Base-by-base conservation (phyloP, 2,329 filamentous ascomycete genomes). In the Elsinoe fawcettii region DNA sequence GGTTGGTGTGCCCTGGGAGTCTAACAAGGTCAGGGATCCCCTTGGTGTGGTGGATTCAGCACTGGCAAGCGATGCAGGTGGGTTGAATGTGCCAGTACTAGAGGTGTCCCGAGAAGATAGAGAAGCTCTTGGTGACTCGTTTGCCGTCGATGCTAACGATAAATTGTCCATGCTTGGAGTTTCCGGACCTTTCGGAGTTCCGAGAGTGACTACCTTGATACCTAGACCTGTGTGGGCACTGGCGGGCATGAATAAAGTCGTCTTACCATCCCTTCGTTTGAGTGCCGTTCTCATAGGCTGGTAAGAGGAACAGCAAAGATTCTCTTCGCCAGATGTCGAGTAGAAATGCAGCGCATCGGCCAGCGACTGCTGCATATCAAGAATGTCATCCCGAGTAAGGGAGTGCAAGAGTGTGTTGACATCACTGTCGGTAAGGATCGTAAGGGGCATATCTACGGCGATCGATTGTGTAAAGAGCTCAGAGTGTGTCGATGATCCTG, bases 211-310 rank as follows among this genome's bases (percentile, higher is more conserved):
- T 41, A 87, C 80, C 67, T 86, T 87, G 61, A 86, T 79, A 5
- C 83, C 84, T 16, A 84, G 74, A 2, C 79, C 77, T 39, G 77
- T 75, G 27, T 79, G 77, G 12, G 80, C 81, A 37, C 76, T 82
- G 11, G 82, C 82, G 2, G 85, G 84, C 82, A 86, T 85, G 70
- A 86, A 85, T 8, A 87, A 72, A 2, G 82, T 85, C 1, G 80
- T 82, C 30, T 78, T 77, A 2, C 83, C 83, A 75, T 83, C 78
- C 54, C 77, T 78, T 11, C 80, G 78, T 55, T 80, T 80, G 55
- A 87, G 76, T 1, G 78, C 74, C 1, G 82, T 85, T 39, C 83
- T 75, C 58, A 79, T 76, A 0, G 83, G 83, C 60, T 87, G 84
- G 60, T 81, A 84, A 8, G 76, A 74, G 1, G 80, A 78, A 56